Conservation (phyloP, 2,329 filamentous ascomycete genomes). For the Scedosporium dehoogii region DNA sequence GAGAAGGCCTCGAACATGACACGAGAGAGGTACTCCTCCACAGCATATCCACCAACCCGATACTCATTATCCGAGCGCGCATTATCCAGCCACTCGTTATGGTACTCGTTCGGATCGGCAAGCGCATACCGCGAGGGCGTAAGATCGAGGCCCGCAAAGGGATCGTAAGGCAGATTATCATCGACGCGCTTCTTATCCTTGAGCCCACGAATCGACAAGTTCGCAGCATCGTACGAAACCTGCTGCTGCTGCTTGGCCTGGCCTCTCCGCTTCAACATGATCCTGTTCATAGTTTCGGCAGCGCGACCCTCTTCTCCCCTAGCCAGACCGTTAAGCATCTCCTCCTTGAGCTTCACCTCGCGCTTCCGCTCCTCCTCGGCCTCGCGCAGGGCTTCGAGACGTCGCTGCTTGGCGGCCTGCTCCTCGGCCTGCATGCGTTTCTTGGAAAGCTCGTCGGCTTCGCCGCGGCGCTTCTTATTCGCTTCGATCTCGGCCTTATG, state of each 20-base stretch:
- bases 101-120: constrained; percentile 48
- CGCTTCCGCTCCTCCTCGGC: constrained; percentile 61
- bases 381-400: constrained; percentile 54
- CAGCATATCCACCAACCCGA: constrained; percentile 71
- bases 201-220: constrained; percentile 68
- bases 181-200: constrained; percentile 27
- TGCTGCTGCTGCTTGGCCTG: constrained; percentile 29
- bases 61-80: constrained; percentile 56
- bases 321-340: constrained; percentile 61
- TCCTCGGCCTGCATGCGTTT: constrained; percentile 53
- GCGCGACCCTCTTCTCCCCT: constrained; percentile 51
- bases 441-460: constrained; percentile 43
- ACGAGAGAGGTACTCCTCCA: constrained; percentile 71
- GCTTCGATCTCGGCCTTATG: constrained; percentile 61
- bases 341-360: constrained; percentile 52
- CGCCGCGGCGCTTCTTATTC: constrained; percentile 43
- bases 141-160: constrained; percentile 68
- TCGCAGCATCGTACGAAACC: constrained; percentile 23
- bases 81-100: constrained; percentile 62
- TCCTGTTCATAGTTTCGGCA: constrained; percentile 45
- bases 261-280: constrained; percentile 65
- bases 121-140: constrained; percentile 60
- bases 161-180: constrained; percentile 72
- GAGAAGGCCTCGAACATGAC: constrained; percentile 84
- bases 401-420: constrained; percentile 50